Evolutionary conservation across 306 rosid species (phyloP), one percentile per base, ranked within the genome.

Genomic region (Castanea sativa): DNA sequence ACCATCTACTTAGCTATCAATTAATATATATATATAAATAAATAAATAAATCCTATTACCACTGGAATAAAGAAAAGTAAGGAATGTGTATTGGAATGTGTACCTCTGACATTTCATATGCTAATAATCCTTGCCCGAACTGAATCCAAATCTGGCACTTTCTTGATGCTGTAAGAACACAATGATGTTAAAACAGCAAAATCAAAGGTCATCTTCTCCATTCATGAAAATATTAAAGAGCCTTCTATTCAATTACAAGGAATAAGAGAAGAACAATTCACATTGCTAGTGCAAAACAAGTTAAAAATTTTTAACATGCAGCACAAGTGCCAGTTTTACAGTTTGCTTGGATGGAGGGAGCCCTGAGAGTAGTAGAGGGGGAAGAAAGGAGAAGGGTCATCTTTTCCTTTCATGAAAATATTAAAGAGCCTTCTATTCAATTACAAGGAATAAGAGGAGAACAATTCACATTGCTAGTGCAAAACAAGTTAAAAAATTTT

Each of bases 41-140:
- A 32, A 33, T 5, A 33, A 5, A 35, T 5, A 35, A 35, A 35
- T 5, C 45, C 45, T 38, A 7, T 38, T 38, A 38, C 45, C 45
- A 38, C 45, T 7, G 11, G 45, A 38, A 38, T 38, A 8, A 38
- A 38, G 45, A 38, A 38, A 38, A 8, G 11, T 38, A 38, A 38
- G 45, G 45, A 38, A 38, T 38, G 7, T 38, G 11, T 38, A 19
- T 6, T 56, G 9, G 25, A 30, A 64, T 64, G 21, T 25, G 70
- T 73, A 70, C 32, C 78, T 70, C 68, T 65, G 19, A 71, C 21
- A 2, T 58, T 43, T 61, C 76, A 49, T 32, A 11, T 71, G 43
- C 76, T 53, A 65, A 32, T 23, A 71, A 90, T 75, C 80, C 78
- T 88, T 32, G 84, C 80, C 45, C 83, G 82, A 78, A 90, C 73